These are phyloP conservation scores for Larix sibirica DNA, from an alignment of 83 land plant species.

Conservation along the genomic window DNA sequence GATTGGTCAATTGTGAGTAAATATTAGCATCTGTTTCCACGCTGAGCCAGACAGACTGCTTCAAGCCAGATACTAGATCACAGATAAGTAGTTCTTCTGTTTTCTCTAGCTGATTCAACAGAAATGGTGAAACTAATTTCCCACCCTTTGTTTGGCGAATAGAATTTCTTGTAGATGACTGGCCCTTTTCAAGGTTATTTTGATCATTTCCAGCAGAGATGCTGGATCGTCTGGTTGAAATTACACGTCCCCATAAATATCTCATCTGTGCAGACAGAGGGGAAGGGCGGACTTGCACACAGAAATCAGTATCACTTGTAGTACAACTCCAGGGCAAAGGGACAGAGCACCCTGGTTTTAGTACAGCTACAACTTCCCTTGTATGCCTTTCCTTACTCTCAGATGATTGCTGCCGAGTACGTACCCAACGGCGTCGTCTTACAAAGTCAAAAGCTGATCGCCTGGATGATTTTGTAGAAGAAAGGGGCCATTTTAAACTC, in stretches of 20 bases:
- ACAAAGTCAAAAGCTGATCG: slow-evolving; percentile 71
- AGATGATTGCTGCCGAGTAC: slow-evolving; percentile 51
- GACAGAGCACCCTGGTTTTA: slow-evolving; percentile 65
- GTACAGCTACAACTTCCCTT: slow-evolving; percentile 41
- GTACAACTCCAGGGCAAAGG: slow-evolving; percentile 68
- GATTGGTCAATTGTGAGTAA: slow-evolving; percentile 72
- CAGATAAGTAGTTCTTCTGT: slow-evolving; percentile 70
- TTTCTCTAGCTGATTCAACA: slow-evolving; percentile 74
- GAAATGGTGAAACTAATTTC: slow-evolving; percentile 34
- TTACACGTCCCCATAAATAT: slow-evolving; percentile 72
- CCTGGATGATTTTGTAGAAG: slow-evolving; percentile 43
- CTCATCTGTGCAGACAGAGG: slow-evolving; percentile 25
- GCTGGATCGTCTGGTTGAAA: slow-evolving; percentile 33
- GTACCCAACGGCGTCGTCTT: slow-evolving; percentile 81
- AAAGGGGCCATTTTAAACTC: slow-evolving; percentile 62
- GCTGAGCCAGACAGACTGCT: slow-evolving; percentile 71
- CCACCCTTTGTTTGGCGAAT: slow-evolving; percentile 16
- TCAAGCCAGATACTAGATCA: slow-evolving; percentile 27
- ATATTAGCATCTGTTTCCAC: slow-evolving; percentile 82
- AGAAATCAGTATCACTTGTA: slow-evolving; percentile 47
- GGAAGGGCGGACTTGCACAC: slow-evolving; percentile 85
- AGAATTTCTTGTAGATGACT: slow-evolving; percentile 15
- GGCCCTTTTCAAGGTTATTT: slow-evolving; percentile 19
- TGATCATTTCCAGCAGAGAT: slow-evolving; percentile 29
- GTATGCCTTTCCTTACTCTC: slow-evolving; percentile 21